Conservation (phyloP, 192 early-diverging fungal species). For the Gonapodya prolifera region DNA sequence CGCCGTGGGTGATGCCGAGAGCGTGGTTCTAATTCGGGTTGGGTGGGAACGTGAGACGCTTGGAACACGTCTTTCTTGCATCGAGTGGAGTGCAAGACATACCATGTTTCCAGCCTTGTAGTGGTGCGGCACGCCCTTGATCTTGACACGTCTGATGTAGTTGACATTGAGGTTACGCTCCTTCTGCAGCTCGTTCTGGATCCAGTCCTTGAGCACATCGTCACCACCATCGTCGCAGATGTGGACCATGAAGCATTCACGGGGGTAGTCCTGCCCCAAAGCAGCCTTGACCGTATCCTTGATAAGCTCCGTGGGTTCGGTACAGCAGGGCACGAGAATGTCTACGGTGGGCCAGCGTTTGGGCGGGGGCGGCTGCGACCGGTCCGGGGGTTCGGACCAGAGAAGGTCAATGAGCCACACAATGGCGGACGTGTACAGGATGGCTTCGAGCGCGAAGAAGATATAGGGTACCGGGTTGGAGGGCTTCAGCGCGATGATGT, state of each 20-base stretch:
- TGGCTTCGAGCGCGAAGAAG: conserved; percentile 4
- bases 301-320: background rate
- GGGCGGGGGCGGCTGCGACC: background rate
- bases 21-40: background rate
- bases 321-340: conserved; percentile 6
- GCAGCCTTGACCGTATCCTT: conserved; percentile 5
- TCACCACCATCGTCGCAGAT: conserved; percentile 7
- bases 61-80: too few species aligned
- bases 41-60: background rate
- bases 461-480: background rate
- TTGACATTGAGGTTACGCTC: background rate
- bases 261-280: conserved; percentile 7
- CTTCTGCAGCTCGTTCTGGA: conserved; percentile 5
- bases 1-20: background rate
- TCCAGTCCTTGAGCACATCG: conserved; percentile 1
- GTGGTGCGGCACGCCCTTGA: conserved; percentile 4
- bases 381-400: background rate
- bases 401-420: background rate
- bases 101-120: conserved; percentile 7
- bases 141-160: conserved; percentile 6
- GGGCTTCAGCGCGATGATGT: background rate
- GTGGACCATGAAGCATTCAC: background rate
- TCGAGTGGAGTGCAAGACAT: background rate
- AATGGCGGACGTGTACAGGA: background rate
- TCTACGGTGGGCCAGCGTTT: conserved; percentile 3